Conservation (phyloP, 139 green algal species). For the Mychonastes homosphaera region DNA sequence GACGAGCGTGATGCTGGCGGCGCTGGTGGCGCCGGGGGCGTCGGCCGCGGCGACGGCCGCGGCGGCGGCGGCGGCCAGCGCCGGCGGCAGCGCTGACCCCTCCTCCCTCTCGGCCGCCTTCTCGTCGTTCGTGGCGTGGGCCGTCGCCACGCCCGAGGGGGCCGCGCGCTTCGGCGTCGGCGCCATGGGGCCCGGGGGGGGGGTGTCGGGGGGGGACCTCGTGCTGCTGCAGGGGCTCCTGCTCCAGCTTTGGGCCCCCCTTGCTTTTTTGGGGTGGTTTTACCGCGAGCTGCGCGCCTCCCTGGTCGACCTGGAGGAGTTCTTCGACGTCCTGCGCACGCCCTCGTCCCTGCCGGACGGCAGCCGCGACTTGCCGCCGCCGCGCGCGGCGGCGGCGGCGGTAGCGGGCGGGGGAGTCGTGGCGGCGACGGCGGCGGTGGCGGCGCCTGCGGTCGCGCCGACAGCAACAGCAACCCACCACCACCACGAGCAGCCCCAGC, state of each 20-base stretch:
- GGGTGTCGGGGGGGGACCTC: slow-evolving; percentile 52
- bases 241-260: slow-evolving; percentile 86
- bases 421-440: neutral
- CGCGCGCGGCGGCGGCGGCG: slow-evolving; percentile 7
- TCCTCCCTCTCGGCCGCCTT: neutral
- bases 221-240: slow-evolving; percentile 87
- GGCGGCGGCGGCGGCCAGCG: slow-evolving; percentile 3
- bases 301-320: slow-evolving; percentile 91
- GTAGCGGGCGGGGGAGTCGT: neutral
- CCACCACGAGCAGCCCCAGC: slow-evolving; percentile 1
- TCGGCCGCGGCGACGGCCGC: neutral
- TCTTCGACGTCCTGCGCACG: slow-evolving; percentile 77
- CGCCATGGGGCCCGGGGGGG: slow-evolving; percentile 16
- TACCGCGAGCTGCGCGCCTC: slow-evolving; percentile 77
- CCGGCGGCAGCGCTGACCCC: slow-evolving; percentile 10
- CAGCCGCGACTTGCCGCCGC: slow-evolving; percentile 4
- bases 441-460: neutral
- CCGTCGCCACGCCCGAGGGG: too few species aligned
- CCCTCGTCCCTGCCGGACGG: slow-evolving; percentile 48
- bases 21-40: slow-evolving; percentile 3
- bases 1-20: slow-evolving; percentile 23
- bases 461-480: slow-evolving; percentile 1
- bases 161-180: too few species aligned
- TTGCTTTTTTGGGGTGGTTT: slow-evolving; percentile 87
- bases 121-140: neutral